Base-by-base conservation (phyloP, 352 stramenopile species). In the Globisporangium splendens region DNA sequence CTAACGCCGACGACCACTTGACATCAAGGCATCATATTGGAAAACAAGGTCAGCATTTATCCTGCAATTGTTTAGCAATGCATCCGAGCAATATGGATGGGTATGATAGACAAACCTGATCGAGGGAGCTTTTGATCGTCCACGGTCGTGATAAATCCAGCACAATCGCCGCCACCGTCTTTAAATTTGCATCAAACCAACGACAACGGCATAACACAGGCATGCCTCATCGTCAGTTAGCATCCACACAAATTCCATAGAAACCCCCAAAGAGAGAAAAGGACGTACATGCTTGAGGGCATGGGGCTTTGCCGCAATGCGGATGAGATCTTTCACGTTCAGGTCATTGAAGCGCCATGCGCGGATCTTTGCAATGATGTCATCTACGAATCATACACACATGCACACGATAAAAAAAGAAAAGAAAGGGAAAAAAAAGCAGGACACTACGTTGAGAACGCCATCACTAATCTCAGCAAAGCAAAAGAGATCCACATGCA, bases 341-440 rank as follows among this genome's bases (percentile, higher is more conserved):
- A 89, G 65, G 38, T 91, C 80, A 57, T 91, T 94, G 11, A 94
- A 61, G 56, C 66, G 82, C 85, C 85, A 94, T 43, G 83, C 75
- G 62, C 80, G 75, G 67, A 94, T 75, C 46, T 89, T 82, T 35
- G 83, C 83, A 46, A 91, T 79, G 35, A 87, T 68, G 46, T 94
- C 85, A 54, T 94, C 85, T 74, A 57, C 46, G 14, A 18, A 50
- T 18, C 13, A 41, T 4, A 22, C 13, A 21, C 21, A 49, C n/a
- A 13, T n/a, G 20, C 17, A 38, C 15, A 24, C n/a, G 1, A n/a
- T n/a, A n/a, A n/a, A n/a, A n/a, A n/a, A n/a, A n/a, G n/a, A n/a
- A n/a, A n/a, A n/a, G n/a, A n/a, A n/a, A n/a, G n/a, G n/a, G n/a
- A n/a, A n/a, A n/a, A n/a, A n/a, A n/a, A n/a, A n/a, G n/a, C n/a